These are phyloP conservation scores for Alternaria viburni DNA, from an alignment of 2,329 filamentous ascomycete genomes.

Conservation along the genomic window DNA sequence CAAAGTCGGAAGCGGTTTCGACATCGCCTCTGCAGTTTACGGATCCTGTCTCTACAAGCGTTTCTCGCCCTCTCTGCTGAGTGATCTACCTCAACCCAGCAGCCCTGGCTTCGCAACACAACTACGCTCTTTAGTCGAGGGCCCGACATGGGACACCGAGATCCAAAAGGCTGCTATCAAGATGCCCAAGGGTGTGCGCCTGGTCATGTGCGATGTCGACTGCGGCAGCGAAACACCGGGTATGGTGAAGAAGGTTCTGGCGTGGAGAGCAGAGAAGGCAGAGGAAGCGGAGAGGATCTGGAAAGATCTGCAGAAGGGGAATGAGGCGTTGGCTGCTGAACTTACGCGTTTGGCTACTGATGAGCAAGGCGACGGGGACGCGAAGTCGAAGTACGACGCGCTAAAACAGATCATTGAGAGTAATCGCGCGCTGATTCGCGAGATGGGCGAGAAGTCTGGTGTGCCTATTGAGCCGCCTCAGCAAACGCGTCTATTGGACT, in stretches of 20 bases:
- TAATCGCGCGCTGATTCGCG: conserved; percentile 68
- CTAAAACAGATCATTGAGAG: conserved; percentile 59
- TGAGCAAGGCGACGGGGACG: conserved; percentile 45
- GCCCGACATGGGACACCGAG: conserved; percentile 76
- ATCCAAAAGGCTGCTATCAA: conserved; percentile 72
- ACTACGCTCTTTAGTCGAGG: conserved; percentile 70
- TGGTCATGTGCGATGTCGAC: conserved; percentile 95
- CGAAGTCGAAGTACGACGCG: conserved; percentile 56
- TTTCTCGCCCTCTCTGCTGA: conserved; percentile 83
- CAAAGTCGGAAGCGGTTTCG: conserved; percentile 94
- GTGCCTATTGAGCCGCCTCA: conserved; percentile 89
- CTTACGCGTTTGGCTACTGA: conserved; percentile 61
- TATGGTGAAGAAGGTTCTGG: conserved; percentile 92
- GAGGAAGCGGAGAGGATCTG: conserved; percentile 74
- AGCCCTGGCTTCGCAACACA: conserved; percentile 69
- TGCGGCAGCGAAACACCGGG: conserved; percentile 91
- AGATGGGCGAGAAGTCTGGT: conserved; percentile 74
- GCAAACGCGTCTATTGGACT: conserved; percentile 85
- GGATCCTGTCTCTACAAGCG: conserved; percentile 89
- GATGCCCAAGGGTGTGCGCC: conserved; percentile 74
- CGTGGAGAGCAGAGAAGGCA: conserved; percentile 73
- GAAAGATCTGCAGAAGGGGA: conserved; percentile 74
- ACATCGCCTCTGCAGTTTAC: conserved; percentile 90
- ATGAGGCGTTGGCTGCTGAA: conserved; percentile 71
- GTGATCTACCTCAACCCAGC: conserved; percentile 70